phyloP scores from a whole-genome alignment of 352 stramenopile genomes.

The Phytopythium delawarense region DNA sequence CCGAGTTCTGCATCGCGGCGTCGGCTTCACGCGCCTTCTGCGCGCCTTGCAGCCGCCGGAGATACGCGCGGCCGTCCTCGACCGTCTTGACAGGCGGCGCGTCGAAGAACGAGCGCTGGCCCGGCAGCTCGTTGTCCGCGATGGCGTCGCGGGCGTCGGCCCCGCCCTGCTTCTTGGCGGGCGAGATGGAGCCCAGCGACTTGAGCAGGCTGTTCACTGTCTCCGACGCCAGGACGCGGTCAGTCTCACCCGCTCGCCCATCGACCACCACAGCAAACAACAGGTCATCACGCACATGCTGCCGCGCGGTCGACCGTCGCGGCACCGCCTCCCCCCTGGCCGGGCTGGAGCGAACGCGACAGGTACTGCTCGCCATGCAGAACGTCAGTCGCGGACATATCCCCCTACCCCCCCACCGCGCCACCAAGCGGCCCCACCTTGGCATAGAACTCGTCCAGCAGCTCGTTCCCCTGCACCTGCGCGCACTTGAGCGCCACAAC shows the following conservation, averaged over 20 bases:
- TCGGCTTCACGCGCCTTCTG: conserved; percentile 50
- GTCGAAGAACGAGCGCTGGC: conserved; percentile 75
- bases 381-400: not conserved
- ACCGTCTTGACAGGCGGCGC: conserved; percentile 52
- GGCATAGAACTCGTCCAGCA: conserved; percentile 54
- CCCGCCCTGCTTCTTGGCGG: conserved; percentile 28
- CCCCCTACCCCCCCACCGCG: not conserved
- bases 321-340: conserved; percentile 8
- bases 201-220: conserved; percentile 63
- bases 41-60: conserved; percentile 54
- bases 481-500: conserved; percentile 56
- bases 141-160: not conserved
- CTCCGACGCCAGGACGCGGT: not conserved
- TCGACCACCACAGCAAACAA: not conserved
- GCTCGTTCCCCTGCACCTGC: conserved; percentile 58
- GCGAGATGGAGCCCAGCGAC: conserved; percentile 46
- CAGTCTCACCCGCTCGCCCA: not conserved
- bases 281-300: conserved; percentile 21
- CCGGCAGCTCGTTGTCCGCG: conserved; percentile 3
- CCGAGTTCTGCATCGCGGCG: conserved; percentile 39
- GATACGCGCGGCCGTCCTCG: conserved; percentile 68
- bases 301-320: conserved; percentile 24
- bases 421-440: conserved; percentile 22
- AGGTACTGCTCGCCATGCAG: conserved; percentile 29
- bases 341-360: not conserved